phyloP scores from a whole-genome alignment of 2,329 filamentous ascomycete species.

The Aphanocladium album region DNA sequence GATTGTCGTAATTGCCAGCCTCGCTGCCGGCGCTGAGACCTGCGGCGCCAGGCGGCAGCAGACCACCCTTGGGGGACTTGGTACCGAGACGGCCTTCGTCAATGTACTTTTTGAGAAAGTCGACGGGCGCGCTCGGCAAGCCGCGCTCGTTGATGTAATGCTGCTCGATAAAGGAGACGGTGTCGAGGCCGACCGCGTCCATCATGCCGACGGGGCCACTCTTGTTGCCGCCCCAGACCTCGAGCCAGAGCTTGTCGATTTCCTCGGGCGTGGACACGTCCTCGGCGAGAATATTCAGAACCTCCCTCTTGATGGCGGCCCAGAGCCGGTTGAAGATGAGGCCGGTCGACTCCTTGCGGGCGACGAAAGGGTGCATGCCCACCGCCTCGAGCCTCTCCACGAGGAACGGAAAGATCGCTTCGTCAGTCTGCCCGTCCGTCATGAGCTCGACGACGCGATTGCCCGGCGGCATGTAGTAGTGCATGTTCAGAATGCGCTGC shows the following conservation, averaged over 20 bases:
- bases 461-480: constrained; percentile 46
- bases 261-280: constrained; percentile 44
- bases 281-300: constrained; percentile 43
- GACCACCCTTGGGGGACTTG: constrained; percentile 37
- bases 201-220: constrained; percentile 28
- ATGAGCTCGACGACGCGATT: constrained; percentile 48
- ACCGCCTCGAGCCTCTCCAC: constrained; percentile 33
- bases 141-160: constrained; percentile 48
- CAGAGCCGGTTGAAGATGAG: constrained; percentile 53
- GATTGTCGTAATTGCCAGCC: background rate
- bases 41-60: constrained; percentile 26
- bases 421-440: constrained; percentile 42
- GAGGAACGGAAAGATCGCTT: constrained; percentile 41
- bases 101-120: constrained; percentile 42
- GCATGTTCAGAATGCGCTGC: constrained; percentile 41
- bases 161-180: constrained; percentile 47
- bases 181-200: constrained; percentile 48
- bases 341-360: constrained; percentile 44
- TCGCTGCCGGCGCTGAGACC: constrained; percentile 5
- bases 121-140: constrained; percentile 35
- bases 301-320: constrained; percentile 52
- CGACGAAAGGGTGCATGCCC: constrained; percentile 36
- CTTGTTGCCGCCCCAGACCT: constrained; percentile 24
- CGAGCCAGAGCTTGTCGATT: constrained; percentile 42
- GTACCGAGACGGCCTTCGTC: constrained; percentile 40